Base-by-base conservation (phyloP, 2,329 filamentous ascomycete genomes). In the Lachnellula arida region DNA sequence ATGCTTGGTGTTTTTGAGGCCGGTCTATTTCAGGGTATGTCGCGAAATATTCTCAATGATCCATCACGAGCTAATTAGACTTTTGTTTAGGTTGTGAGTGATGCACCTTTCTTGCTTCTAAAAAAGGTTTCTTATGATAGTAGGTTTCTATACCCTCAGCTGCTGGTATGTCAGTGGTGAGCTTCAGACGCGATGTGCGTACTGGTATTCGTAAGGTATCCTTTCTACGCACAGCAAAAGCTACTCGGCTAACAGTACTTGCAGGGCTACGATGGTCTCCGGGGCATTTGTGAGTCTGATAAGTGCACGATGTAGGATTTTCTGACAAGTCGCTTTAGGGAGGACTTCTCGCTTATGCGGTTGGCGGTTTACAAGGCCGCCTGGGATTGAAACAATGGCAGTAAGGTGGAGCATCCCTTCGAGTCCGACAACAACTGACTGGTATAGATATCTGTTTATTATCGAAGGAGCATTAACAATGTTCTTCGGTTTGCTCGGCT, bases 391-490 rank as follows among this genome's bases (percentile, higher is more conserved):
- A 54, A 14, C 51, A 54, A 49, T 54, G 51, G 51, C 51, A 54
- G 50, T 53, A 46, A 46, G 50, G 22, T 23, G 5, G 17, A 44
- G 0, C 12, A 19, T 28, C 28, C 15, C 7, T 12, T 6, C n/a
- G 2, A 51, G 5, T 8, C n/a, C 19, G 0, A 17, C 22, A 5
- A 28, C 15, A 40, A 11, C 28, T 40, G 23, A 51, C 23, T 8
- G 11, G 11, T 46, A 4, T 22, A 53, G 50, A 49, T 54, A 49
- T 35, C 44, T 65, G 4, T 70, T 70, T 22, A 68, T 69, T 7
- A 62, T 70, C 14, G 67, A 70, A 49, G 61, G 19, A 22, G 54
- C 42, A 6, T 19, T 57, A 14, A 60, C 58, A 0, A 59, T 62
- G 12, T 35, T 60, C 7, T 52, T 62, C 14, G 60, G 60, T 15